These are phyloP conservation scores for Hibiscus mutabilis DNA, from an alignment of 345 rosid genomes.

Conservation along the genomic window DNA sequence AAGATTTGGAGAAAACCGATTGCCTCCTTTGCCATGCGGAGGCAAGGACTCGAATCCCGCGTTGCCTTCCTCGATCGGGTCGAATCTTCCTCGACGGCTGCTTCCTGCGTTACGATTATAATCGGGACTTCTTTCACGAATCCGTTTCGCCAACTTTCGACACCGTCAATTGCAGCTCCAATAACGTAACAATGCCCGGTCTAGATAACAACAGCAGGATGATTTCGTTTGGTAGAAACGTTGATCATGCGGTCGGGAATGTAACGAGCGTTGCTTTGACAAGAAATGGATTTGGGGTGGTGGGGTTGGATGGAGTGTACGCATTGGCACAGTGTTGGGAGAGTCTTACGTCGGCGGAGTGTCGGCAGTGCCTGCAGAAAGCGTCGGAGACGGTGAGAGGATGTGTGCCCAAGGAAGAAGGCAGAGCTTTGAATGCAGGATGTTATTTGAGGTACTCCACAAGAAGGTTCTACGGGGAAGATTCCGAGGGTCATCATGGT, in stretches of 20 bases:
- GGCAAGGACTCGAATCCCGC: slow-evolving; percentile 47
- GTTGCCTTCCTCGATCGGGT: slow-evolving; percentile 44
- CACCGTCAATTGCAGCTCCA: slow-evolving; percentile 23
- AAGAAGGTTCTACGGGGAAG: slow-evolving; percentile 22
- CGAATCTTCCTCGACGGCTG: slow-evolving; percentile 59
- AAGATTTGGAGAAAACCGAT: slow-evolving; percentile 48
- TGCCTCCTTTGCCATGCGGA: slow-evolving; percentile 58
- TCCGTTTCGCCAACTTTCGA: slow-evolving; percentile 27
- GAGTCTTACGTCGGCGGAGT: slow-evolving; percentile 27
- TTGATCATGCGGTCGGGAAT: slow-evolving; percentile 29
- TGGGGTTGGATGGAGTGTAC: slow-evolving; percentile 22
- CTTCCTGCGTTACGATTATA: slow-evolving; percentile 43
- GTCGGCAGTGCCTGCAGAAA: slow-evolving; percentile 37
- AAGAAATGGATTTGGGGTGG: slow-evolving; percentile 26
- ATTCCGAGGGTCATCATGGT: slow-evolving; percentile 20
- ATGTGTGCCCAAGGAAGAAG: slow-evolving; percentile 38
- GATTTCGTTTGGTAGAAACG: background rate
- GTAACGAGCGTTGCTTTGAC: slow-evolving; percentile 28
- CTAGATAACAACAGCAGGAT: slow-evolving; percentile 3
- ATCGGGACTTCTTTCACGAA: slow-evolving; percentile 40
- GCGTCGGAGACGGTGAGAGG: slow-evolving; percentile 24
- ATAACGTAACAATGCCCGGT: background rate
- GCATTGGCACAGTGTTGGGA: slow-evolving; percentile 60
- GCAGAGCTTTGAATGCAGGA: slow-evolving; percentile 45
- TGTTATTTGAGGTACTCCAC: slow-evolving; percentile 43